These are phyloP conservation scores for Salinomyces thailandicus DNA, from an alignment of 2,329 filamentous ascomycete genomes.

Conservation along the genomic window DNA sequence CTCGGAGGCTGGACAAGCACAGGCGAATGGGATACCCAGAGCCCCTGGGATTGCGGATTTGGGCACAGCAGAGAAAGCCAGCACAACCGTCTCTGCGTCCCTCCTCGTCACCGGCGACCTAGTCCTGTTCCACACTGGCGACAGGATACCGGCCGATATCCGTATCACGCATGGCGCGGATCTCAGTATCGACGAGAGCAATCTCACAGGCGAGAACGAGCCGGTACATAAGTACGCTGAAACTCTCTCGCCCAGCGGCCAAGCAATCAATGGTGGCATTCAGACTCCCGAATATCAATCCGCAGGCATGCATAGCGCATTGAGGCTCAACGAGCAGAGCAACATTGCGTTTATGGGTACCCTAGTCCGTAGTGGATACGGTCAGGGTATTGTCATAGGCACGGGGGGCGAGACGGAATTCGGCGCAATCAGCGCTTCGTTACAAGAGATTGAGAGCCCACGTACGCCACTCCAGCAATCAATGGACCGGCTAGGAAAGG, in stretches of 20 bases:
- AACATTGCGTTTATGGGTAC: conserved; percentile 99
- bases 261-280: conserved; percentile 15
- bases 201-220: conserved; percentile 92
- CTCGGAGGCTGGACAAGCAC: conserved; percentile 16
- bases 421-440: conserved; percentile 85
- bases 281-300: conserved; percentile 5
- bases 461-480: conserved; percentile 86
- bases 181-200: conserved; percentile 90
- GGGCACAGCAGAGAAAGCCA: conserved; percentile 57
- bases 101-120: conserved; percentile 87
- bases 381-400: conserved; percentile 92
- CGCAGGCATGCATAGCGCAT: conserved; percentile 42
- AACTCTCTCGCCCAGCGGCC: conserved; percentile 34
- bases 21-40: conserved; percentile 35
- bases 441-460: conserved; percentile 91
- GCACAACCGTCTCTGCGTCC: conserved; percentile 73
- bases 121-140: conserved; percentile 87
- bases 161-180: conserved; percentile 85
- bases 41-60: conserved; percentile 48
- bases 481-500: conserved; percentile 95
- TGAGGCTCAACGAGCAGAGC: conserved; percentile 61
- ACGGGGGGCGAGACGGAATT: conserved; percentile 92
- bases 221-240: conserved; percentile 71
- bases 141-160: conserved; percentile 92
- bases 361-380: conserved; percentile 85